Base-by-base conservation (phyloP, 495 filamentous ascomycete species). In the Aspergillus cristatus region DNA sequence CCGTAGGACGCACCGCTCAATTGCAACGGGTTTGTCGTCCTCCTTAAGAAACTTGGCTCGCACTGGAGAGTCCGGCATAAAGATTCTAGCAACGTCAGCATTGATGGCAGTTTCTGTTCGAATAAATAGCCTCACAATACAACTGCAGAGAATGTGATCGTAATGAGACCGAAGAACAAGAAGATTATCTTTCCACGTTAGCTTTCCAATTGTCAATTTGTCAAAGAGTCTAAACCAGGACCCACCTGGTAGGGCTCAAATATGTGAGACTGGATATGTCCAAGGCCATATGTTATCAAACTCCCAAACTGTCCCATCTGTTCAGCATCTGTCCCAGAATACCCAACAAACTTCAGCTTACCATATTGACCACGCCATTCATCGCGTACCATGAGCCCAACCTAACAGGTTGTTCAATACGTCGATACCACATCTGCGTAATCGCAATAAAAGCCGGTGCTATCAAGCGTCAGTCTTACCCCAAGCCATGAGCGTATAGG, bases 401-500 rank as follows among this genome's bases (percentile, higher is more conserved):
- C 20, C 74, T 53, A 18, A 75, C 59, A 2, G 76, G 76, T 54
- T 80, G 76, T 44, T 80, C 76, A 12, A 60, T 53, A 26, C 76
- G 65, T 39, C 72, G 58, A 48, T 74, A 80, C 76, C 76, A 80
- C 73, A 78, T 76, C 45, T 76, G 72, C 1, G 73, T 74, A 4
- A 79, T 63, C 1, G 75, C 74, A 35, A 79, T 68, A 38, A 77
- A 77, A 11, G 68, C 68, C 1, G 76, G 75, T 2, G 74, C 75
- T 71, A 25, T n/a, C 14, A 15, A 41, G 15, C 7, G 11, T 51
- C 16, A 41, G 31, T 16, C 5, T 16, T 10, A 29, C 20, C 4
- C 20, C 20, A 4, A 24, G 20, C 20, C 20, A 24, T 24, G 8
- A 24, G 4, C 20, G 8, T 0, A 34, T 12, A 32, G 14, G 33